Percentiles rank a stretch among this genome's conserved stretches.
Evolutionary conservation across 768 basidiomycete genomes (phyloP).

Genomic region (Leccinum aurantiacum): DNA sequence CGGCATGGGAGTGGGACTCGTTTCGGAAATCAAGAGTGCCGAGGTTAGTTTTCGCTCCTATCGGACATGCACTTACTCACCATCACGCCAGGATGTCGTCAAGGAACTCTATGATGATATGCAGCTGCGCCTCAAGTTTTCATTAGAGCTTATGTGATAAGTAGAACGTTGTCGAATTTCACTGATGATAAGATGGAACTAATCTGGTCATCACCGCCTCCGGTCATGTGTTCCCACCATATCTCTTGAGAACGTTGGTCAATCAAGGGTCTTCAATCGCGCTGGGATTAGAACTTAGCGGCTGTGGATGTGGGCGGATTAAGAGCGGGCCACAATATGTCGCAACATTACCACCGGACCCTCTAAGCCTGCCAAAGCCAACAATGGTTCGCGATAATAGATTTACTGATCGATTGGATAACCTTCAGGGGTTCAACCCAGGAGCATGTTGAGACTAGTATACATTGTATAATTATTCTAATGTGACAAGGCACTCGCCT

Average conservation of each 20-base stretch:
- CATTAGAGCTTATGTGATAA: constrained; percentile 25
- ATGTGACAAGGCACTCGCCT: constrained; percentile 13
- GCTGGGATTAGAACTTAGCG: constrained; percentile 11
- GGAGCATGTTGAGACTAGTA: constrained; percentile 16
- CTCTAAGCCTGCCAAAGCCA: constrained; percentile 14
- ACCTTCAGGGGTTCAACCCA: neutral
- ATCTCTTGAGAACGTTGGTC: constrained; percentile 10
- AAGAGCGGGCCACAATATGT: constrained; percentile 11
- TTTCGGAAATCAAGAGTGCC: constrained; percentile 44
- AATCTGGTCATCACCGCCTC: constrained; percentile 6
- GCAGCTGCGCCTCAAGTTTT: constrained; percentile 33
- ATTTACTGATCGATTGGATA: neutral
- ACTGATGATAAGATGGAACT: constrained; percentile 18
- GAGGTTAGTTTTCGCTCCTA: constrained; percentile 32
- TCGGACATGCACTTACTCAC: constrained; percentile 4
- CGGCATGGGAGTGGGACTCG: constrained; percentile 61
- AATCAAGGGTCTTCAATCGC: constrained; percentile 3
- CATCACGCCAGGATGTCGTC: constrained; percentile 48
- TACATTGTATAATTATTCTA: constrained; percentile 20
- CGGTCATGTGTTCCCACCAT: constrained; percentile 18
- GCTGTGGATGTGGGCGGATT: neutral
- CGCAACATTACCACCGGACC: constrained; percentile 9
- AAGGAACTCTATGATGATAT: constrained; percentile 52
- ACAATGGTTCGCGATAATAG: constrained; percentile 9
- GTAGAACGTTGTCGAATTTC: constrained; percentile 22